A percentile compares a stretch with the other conserved stretches of the same genome.
phyloP scores from a whole-genome alignment of 495 filamentous ascomycete genomes.

The Aspergillus saccharolyticus region DNA sequence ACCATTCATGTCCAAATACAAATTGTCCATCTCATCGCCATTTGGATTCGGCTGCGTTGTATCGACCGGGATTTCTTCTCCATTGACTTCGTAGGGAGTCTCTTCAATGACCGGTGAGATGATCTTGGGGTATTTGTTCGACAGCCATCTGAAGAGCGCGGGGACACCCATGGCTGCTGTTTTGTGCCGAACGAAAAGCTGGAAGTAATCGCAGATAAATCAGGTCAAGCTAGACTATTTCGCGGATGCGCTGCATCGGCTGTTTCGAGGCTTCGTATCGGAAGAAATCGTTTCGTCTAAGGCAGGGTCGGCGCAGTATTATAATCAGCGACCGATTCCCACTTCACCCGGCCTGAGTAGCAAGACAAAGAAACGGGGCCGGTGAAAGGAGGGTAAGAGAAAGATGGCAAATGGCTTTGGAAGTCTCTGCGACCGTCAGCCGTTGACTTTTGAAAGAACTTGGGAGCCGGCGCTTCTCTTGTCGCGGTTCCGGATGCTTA shows the following conservation, averaged over 20 bases:
- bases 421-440: constrained; percentile 22
- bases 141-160: constrained; percentile 89
- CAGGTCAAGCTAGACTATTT: constrained; percentile 6
- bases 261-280: neutral
- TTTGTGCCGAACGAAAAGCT: constrained; percentile 1
- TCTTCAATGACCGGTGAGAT: constrained; percentile 88
- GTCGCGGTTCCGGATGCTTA: constrained; percentile 24
- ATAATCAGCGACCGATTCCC: neutral
- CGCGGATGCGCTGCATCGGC: constrained; percentile 16
- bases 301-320: neutral
- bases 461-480: constrained; percentile 22
- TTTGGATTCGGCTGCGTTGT: constrained; percentile 85
- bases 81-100: constrained; percentile 69
- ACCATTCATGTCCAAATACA: constrained; percentile 99
- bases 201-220: neutral
- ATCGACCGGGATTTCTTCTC: constrained; percentile 77
- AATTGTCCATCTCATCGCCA: constrained; percentile 94
- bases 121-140: constrained; percentile 94
- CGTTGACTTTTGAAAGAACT: constrained; percentile 4
- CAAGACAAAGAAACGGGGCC: constrained; percentile 6
- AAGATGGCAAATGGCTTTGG: neutral
- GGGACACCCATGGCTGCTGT: constrained; percentile 81
- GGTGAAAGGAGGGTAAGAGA: neutral
- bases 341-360: neutral
- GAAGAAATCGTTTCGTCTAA: constrained; percentile 1